Percentiles rank a stretch among this genome's conserved stretches.
Evolutionary conservation across 2,329 filamentous ascomycete species (phyloP).

Genomic region (Ilyonectria robusta): DNA sequence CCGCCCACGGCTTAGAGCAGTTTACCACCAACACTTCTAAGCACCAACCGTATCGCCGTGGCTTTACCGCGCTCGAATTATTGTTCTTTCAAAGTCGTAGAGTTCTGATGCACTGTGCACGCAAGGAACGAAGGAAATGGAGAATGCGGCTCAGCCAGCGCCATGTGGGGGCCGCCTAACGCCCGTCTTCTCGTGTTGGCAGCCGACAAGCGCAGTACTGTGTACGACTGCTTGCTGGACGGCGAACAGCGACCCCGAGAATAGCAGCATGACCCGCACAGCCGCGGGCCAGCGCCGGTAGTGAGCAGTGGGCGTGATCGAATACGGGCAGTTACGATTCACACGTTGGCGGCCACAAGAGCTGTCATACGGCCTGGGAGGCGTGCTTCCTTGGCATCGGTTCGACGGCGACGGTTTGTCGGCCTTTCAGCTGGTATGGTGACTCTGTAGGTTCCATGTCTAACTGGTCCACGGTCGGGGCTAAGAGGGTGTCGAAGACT

Average conservation of each 20-base stretch:
- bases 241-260: neutral
- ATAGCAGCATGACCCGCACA: conserved; percentile 1
- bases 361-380: neutral
- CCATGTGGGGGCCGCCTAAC: conserved; percentile 22
- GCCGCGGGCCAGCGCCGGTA: neutral
- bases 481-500: neutral
- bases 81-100: neutral
- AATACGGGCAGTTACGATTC: neutral
- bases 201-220: conserved; percentile 3
- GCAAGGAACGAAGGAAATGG: neutral
- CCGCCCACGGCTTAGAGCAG: neutral
- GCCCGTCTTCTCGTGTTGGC: conserved; percentile 23
- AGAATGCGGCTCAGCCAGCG: conserved; percentile 16
- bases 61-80: neutral
- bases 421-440: neutral
- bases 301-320: neutral
- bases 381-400: neutral
- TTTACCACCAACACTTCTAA: neutral
- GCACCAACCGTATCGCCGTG: neutral
- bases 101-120: conserved; percentile 2
- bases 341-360: neutral
- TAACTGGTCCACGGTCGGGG: neutral
- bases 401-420: neutral
- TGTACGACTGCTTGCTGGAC: neutral
- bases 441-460: neutral